These are phyloP conservation scores for Thelonectria olida DNA, from an alignment of 2,329 filamentous ascomycete genomes.

Conservation along the genomic window DNA sequence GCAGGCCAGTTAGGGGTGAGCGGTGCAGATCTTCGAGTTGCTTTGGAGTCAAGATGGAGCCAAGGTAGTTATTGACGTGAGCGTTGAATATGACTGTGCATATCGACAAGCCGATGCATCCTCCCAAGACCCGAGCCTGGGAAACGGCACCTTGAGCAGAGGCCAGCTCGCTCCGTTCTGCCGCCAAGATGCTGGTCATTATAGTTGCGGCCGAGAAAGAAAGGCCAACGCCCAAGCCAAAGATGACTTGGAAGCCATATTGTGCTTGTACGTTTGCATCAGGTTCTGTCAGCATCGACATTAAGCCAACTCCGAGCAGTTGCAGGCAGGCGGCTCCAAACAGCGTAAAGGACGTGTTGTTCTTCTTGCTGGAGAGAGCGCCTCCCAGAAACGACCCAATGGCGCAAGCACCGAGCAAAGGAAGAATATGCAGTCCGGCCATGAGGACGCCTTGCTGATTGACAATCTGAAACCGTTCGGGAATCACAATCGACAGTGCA, in stretches of 20 bases:
- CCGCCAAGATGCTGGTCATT: conserved; percentile 62
- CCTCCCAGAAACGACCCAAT: conserved; percentile 66
- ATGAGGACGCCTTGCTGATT: conserved; percentile 61
- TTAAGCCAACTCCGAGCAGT: conserved; percentile 60
- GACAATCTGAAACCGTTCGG: conserved; percentile 69
- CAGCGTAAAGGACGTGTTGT: conserved; percentile 63
- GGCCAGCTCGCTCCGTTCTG: conserved; percentile 59
- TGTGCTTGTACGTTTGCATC: conserved; percentile 50
- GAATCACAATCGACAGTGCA: conserved; percentile 65
- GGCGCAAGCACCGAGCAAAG: conserved; percentile 65
- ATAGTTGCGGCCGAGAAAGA: conserved; percentile 66
- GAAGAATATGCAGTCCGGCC: conserved; percentile 66
- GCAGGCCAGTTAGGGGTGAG: conserved; percentile 51
- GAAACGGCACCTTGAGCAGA: conserved; percentile 68
- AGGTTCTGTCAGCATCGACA: conserved; percentile 53
- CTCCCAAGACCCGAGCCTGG: conserved; percentile 68
- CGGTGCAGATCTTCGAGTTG: conserved; percentile 56
- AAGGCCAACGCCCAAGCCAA: conserved; percentile 68
- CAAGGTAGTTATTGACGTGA: conserved; percentile 51
- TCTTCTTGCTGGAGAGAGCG: conserved; percentile 60
- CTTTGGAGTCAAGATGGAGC: conserved; percentile 44
- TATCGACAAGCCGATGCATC: conserved; percentile 65
- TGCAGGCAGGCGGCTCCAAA: conserved; percentile 61
- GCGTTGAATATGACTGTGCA: conserved; percentile 68
- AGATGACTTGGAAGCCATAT: conserved; percentile 65